Base-by-base conservation (phyloP, 2,329 filamentous ascomycete species). In the Allantophomopsis cytisporea region DNA sequence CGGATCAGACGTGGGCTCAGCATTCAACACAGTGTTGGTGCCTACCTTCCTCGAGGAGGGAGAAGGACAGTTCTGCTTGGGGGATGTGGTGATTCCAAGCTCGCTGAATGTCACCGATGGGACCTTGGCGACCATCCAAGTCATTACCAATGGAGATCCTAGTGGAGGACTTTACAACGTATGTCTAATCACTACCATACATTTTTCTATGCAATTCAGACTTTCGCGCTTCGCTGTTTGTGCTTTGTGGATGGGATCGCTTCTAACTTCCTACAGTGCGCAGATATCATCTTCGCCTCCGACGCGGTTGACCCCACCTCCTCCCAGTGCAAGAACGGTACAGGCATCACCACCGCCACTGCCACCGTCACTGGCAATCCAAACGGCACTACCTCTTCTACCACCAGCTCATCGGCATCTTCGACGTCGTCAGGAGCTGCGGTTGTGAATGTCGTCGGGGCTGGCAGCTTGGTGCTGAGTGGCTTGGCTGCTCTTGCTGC, bases 241-340 rank as follows among this genome's bases (percentile, higher is more conserved):
- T 7, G 4, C 4, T 34, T 17, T 3, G 15, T 17, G 31, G 2
- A 15, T 34, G 2, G 12, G 6, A 39, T 23, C 4, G 20, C 31
- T 20, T 31, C 43, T 47, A 39, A 53, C 39, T 13, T 39, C 18
- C 37, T 23, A 37, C 43, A 79, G 75, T 89, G 83, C 58, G 78
- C 81, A 51, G 82, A 88, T 50, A 73, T 88, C 47, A 77, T 72
- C 28, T 79, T 88, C 60, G 69, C 68, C 30, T 60, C 63, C 37
- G 60, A 61, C 7, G 64, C 71, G 4, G 59, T 65, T 15, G 56
- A 59, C 7, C 62, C 68, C 12, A 54, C 60, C 21, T 60, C 53
- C 16, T 60, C 60, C 33, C 58, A 67, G 41, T 85, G 80, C 46
- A 81, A 74, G 47, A 67, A 65, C 46, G 73, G 66, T 7, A 52